Evolutionary conservation across 1,284 basidiomycete genomes (phyloP), one percentile per base, ranked within the genome.

Genomic region (Trichosporon coremiiforme): DNA sequence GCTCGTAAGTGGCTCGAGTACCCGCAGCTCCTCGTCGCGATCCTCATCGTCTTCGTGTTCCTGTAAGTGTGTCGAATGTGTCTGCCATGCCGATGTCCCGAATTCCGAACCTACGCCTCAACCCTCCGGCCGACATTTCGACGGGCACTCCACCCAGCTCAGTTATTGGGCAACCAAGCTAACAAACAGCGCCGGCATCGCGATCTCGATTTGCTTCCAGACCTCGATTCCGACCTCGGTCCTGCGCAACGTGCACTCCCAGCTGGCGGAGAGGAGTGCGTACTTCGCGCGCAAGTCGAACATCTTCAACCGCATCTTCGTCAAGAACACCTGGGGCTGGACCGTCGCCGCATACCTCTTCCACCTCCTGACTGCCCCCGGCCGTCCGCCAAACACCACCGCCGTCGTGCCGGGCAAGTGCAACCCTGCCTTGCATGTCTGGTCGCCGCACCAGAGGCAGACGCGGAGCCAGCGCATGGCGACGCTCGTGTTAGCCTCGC

Each of bases 251-350:
- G 83, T 88, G 71, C 76, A 84, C n/a, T 85, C 88, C 2, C 85
- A 62, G 31, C 47, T 71, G 13, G 74, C 74, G 10, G 53, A 69
- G 33, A 73, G 78, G 17, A 55, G 71, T 1, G 73, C 91, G 76
- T 91, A 90, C 82, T 94, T 94, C 78, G 93, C 94, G 5, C 87
- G 87, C 74, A 94, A 96, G 82, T 84, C 86, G 70, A 98, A 97
- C 80, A 70, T 88, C 4, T 86, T 98, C 79, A 98, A 98, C 78
- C 87, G 89, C 69, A 84, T 89, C 76, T 95, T 97, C 83, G 93
- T 96, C 78, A 98, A 98, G 85, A 87, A 88, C 66, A 89, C 91
- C 8, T 98, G 96, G 95, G 91, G 85, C 0, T 98, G 95, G 95
- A 95, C 93, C 0, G 87, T 91, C 1, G 86, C 85, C 20, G 84